Evolutionary conservation across 345 rosid species (phyloP), one percentile per base, ranked within the genome.

Genomic region (Luvunga scandens): DNA sequence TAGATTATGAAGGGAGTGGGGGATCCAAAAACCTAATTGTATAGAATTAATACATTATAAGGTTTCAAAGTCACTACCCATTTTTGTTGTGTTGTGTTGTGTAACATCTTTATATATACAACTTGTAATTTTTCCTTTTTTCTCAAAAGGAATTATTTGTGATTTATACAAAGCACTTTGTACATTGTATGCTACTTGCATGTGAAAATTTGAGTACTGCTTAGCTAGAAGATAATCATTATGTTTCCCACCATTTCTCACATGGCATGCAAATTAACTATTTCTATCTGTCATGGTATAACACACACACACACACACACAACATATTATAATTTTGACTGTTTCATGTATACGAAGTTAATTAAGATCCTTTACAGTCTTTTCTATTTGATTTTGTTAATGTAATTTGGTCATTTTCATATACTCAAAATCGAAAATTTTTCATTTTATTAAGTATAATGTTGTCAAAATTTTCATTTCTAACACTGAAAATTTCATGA

Each of bases 1-100:
- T 57, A 13, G 66, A 72, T 67, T 64, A 71, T 27, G 71, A 76
- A 66, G 65, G 66, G 56, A 63, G 75, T 64, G 79, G 81, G 81
- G 60, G 70, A 72, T 78, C 76, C 68, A 50, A 67, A 48, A 48
- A 22, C 42, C 73, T 66, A 68, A 48, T 57, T 19, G 28, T 72
- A 45, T 45, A 48, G 56, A 68, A 24, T 53, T 53, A 18, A n/a
- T 59, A 60, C 28, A 22, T 55, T 59, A 18, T 2, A 28, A 56
- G 79, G 66, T 53, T 66, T 77, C 77, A 34, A 21, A 50, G 31
- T 73, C 75, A 73, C 28, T 16, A 78, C 56, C 72, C 68, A 73
- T 55, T 69, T 81, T 65, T 69, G 67, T 72, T 33, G 66, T 24
- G 67, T 72, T 33, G 66, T 24, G 45, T 50, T 56, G 14, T 1